Evolutionary conservation across 2,329 filamentous ascomycete species (phyloP), one percentile per base, ranked within the genome.

Genomic region (Fusarium miscanthi): DNA sequence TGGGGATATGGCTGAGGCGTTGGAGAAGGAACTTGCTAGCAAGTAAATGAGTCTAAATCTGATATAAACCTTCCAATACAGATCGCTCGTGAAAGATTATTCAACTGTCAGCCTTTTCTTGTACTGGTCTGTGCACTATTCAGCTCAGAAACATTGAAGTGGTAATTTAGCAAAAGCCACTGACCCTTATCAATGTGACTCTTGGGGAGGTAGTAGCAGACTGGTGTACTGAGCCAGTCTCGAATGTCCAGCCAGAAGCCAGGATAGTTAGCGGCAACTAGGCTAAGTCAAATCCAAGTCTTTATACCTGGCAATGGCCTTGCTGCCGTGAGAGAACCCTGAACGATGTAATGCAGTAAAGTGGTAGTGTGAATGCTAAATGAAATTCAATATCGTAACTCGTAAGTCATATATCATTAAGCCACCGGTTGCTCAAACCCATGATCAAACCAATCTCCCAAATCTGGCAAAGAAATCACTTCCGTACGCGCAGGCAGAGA

Each of bases 1-100:
- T 69, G 86, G 82, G 4, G 89, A 90, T 53, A 87, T 92, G 84
- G 90, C 89, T 2, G 86, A 88, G 49, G 79, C 78, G 7, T 31
- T 78, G 41, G 76, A 74, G 14, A 72, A 72, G 54, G 75, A 77
- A 9, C 30, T 77, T 51, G 45, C 30, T 23, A 30, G 48, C 27
- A 52, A 49, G 12, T 21, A 31, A 42, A 51, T 19, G 35, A 21
- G n/a, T 9, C 27, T 57, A 6, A 23, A 27, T 21, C 13, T 19
- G 25, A 17, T 10, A 23, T 57, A 27, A 8, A 42, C 17, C 23
- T 41, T 42, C 16, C 17, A 17, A 21, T 30, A 40, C 21, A 37
- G 23, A 11, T 12, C 23, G 27, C 17, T 16, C 5, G 2, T 27
- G 33, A 19, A 27, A 9, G 3, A 27, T 16, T 1, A n/a, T 27